Evolutionary conservation across 441 rosid genomes (phyloP).

Genomic region (Pelargonium exstipulatum): DNA sequence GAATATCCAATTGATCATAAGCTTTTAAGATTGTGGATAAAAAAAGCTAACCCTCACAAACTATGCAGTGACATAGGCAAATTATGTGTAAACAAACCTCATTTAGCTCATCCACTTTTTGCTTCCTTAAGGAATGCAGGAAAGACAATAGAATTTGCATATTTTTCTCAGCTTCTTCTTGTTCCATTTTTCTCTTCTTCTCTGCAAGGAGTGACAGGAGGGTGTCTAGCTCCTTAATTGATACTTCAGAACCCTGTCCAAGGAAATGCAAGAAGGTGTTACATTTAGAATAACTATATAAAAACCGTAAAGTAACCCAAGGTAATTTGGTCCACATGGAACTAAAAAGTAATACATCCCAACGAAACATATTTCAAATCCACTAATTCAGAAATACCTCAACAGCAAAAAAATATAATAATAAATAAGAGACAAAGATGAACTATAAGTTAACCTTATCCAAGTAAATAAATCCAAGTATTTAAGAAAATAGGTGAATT

Average conservation of each 20-base stretch:
- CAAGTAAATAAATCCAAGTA: not conserved
- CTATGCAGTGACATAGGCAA: not conserved
- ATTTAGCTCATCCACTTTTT: slow-evolving; percentile 78
- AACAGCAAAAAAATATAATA: not conserved
- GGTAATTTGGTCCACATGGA: not conserved
- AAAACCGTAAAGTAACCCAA: not conserved
- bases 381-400: not conserved
- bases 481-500: not conserved
- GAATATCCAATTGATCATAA: not conserved
- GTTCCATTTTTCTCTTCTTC: slow-evolving; percentile 95
- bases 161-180: slow-evolving; percentile 97
- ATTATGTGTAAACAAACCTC: slow-evolving; percentile 49
- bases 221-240: slow-evolving; percentile 78
- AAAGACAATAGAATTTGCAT: slow-evolving; percentile 95
- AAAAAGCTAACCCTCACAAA: not conserved
- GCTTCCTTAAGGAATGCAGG: slow-evolving; percentile 78
- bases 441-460: not conserved
- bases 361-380: not conserved
- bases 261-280: slow-evolving; percentile 33
- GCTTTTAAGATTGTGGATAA: not conserved
- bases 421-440: not conserved
- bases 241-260: slow-evolving; percentile 84
- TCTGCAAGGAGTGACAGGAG: slow-evolving; percentile 70
- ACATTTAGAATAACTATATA: slow-evolving; percentile 11
- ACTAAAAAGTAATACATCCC: not conserved